Evolutionary conservation across 2,329 filamentous ascomycete genomes (phyloP).

Genomic region (Sporothrix schenckii): DNA sequence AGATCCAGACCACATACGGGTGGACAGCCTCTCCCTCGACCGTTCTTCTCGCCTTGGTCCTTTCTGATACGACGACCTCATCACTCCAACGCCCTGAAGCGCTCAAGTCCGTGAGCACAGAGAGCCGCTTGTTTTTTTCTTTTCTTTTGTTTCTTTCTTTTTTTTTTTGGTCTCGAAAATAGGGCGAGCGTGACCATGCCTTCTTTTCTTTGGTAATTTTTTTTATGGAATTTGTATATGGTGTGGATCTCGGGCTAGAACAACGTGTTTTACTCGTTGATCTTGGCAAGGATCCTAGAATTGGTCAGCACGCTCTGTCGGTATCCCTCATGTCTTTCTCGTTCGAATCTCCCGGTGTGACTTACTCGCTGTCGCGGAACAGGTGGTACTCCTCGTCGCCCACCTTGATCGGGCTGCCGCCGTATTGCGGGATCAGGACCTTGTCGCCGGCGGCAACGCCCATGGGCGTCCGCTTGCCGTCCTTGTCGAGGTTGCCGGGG

Average conservation of each 20-base stretch:
- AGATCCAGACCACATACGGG: neutral
- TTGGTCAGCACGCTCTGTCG: constrained; percentile 17
- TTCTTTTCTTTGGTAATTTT: constrained; percentile 3
- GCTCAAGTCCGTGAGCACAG: constrained; percentile 19
- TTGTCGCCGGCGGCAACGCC: constrained; percentile 83
- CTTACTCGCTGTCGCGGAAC: constrained; percentile 98
- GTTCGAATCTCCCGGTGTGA: constrained; percentile 40
- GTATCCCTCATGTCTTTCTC: neutral
- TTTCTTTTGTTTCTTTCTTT: constrained; percentile 3
- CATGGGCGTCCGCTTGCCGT: constrained; percentile 84
- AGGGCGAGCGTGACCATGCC: neutral
- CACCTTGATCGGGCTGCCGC: constrained; percentile 93
- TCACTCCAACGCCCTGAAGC: neutral
- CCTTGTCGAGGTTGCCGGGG: constrained; percentile 82
- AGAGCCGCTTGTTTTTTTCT: constrained; percentile 9
- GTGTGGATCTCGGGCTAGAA: constrained; percentile 36
- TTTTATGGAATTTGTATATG: constrained; percentile 33
- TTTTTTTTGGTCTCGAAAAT: constrained; percentile 10
- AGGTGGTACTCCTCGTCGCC: constrained; percentile 95
- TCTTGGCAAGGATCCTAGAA: constrained; percentile 90
- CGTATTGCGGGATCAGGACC: constrained; percentile 96
- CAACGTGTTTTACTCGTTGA: constrained; percentile 75
- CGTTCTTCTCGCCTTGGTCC: neutral
- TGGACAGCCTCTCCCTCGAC: neutral
- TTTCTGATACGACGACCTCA: neutral